A percentile compares a stretch with the other conserved stretches of the same genome.
phyloP scores from a whole-genome alignment of 2,329 filamentous ascomycete genomes.

The Diaporthe velutina region DNA sequence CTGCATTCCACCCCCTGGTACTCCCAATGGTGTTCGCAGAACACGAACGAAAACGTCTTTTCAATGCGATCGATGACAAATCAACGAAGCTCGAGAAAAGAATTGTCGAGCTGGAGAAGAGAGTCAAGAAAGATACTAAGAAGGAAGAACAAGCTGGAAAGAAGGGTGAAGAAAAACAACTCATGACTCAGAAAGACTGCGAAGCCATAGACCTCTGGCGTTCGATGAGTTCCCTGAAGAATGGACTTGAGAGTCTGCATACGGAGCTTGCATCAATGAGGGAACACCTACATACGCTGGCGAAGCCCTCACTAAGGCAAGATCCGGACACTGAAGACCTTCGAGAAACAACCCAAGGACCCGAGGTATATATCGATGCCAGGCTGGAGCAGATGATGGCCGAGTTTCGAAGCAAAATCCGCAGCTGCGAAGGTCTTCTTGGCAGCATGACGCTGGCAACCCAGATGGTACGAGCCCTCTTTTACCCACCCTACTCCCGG shows the following conservation, averaged over 20 bases:
- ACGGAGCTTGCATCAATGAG: slow-evolving; percentile 36
- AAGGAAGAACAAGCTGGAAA: background rate
- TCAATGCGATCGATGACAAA: slow-evolving; percentile 36
- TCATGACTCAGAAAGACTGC: slow-evolving; percentile 39
- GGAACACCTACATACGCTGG: slow-evolving; percentile 9
- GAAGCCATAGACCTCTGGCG: slow-evolving; percentile 40
- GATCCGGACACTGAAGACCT: background rate
- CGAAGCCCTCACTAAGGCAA: background rate
- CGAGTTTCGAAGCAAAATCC: slow-evolving; percentile 40
- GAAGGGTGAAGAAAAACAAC: background rate
- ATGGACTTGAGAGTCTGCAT: slow-evolving; percentile 40
- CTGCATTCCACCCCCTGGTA: slow-evolving; percentile 40
- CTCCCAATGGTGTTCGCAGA: slow-evolving; percentile 43
- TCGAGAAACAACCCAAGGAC: background rate
- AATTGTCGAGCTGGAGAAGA: slow-evolving; percentile 40
- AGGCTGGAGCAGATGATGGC: slow-evolving; percentile 41
- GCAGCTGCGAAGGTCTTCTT: slow-evolving; percentile 36
- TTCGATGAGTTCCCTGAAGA: slow-evolving; percentile 40
- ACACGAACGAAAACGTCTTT: slow-evolving; percentile 40
- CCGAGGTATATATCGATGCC: slow-evolving; percentile 29
- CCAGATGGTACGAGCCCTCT: slow-evolving; percentile 40
- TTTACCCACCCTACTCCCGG: too few species aligned
- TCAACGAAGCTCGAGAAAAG: slow-evolving; percentile 29
- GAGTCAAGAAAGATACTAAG: slow-evolving; percentile 19
- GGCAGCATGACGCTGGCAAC: slow-evolving; percentile 39